These are phyloP conservation scores for Alternaria brassicae DNA, from an alignment of 2,329 filamentous ascomycete genomes.

Conservation along the genomic window DNA sequence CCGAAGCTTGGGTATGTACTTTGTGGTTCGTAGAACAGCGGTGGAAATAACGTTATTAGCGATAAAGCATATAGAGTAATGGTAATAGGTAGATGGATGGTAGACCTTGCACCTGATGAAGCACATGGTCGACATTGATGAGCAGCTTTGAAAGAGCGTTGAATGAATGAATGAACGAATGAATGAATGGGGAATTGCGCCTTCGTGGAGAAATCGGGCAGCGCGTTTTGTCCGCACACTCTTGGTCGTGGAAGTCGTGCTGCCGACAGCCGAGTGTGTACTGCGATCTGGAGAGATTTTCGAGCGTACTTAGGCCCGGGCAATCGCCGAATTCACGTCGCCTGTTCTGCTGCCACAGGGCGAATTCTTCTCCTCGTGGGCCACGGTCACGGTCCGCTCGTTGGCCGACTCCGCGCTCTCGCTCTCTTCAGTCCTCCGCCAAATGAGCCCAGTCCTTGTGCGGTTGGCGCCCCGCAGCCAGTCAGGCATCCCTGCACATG, in stretches of 20 bases:
- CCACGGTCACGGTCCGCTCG: constrained; percentile 34
- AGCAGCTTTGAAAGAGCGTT: constrained; percentile 27
- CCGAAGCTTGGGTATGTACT: constrained; percentile 25
- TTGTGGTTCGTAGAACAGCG: background rate
- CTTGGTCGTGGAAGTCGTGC: constrained; percentile 31
- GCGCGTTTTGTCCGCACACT: constrained; percentile 28
- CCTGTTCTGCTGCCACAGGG: constrained; percentile 24
- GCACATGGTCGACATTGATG: constrained; percentile 20
- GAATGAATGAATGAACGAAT: too few relatives aligned
- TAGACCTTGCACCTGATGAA: constrained; percentile 17
- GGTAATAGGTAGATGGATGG: background rate
- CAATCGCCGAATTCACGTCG: constrained; percentile 30
- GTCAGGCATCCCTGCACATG: constrained; percentile 38
- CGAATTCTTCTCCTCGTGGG: constrained; percentile 17
- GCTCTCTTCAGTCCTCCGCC: constrained; percentile 42
- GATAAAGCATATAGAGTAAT: constrained; percentile 9
- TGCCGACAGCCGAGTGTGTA: constrained; percentile 23
- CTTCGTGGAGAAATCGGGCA: constrained; percentile 5
- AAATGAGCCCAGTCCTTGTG: constrained; percentile 44
- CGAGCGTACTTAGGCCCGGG: constrained; percentile 14
- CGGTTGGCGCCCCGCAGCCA: constrained; percentile 47
- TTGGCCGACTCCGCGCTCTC: constrained; percentile 41
- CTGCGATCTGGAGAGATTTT: constrained; percentile 19
- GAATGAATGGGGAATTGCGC: background rate
- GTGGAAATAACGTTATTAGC: constrained; percentile 27